Evolutionary conservation across 345 rosid species (phyloP), one percentile per base, ranked within the genome.

Genomic region (Lenwebbia sp.): DNA sequence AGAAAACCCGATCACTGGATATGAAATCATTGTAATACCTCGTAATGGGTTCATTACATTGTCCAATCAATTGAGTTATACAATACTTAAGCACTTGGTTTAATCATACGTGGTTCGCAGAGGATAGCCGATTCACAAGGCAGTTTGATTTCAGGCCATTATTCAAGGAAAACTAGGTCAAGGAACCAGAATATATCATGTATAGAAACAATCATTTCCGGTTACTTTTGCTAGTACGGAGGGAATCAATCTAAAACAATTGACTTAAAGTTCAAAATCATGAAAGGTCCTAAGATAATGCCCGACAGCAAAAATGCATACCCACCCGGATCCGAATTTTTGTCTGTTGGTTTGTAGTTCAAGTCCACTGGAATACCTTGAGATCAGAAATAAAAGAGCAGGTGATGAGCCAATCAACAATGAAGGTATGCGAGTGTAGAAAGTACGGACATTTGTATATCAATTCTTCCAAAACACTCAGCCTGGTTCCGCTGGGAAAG

Each of bases 1-100:
- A 62, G 22, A 30, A 1, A 30, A 7, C 0, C 0, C 0, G 0
- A 0, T 62, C 1, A 62, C 0, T 7, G 0, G 1, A 30, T 15
- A 62, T 0, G 0, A 15, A 62, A 3, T 62, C 11, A 62, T 62
- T 62, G 12, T 7, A 15, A 30, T 2, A 62, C 22, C 2, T 15
- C 0, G 2, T 62, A 62, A 30, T 3, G 14, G 0, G 0, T 62
- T 13, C 0, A 0, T 1, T 14, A 7, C 5, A 1, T 7, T 62
- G 41, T 30, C 11, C 1, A 62, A 7, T 62, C 40, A 60, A 62
- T 30, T 7, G 15, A 62, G 23, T 15, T 3, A 0, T 15, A 3
- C 0, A 0, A 0, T 28, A 7, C 2, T 28, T 62, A 28, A 28
- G 40, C 70, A 28, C 1, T 7, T 28, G 3, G 22, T 62, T 28